Conservation (phyloP, 2,329 filamentous ascomycete genomes). For the Clonostachys rhizophaga region DNA sequence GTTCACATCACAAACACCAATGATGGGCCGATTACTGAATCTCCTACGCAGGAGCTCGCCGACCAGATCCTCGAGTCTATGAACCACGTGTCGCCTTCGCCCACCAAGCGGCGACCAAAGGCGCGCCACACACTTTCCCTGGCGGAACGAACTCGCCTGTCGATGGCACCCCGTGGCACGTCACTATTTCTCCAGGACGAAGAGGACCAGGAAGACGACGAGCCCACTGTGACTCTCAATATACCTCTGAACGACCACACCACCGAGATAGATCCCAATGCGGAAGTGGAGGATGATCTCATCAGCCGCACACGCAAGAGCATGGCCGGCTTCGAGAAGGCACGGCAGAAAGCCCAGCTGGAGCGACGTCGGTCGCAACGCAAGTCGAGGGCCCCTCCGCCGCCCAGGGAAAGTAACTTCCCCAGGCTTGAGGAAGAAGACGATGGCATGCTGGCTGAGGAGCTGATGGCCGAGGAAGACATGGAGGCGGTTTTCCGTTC, state of each 20-base stretch:
- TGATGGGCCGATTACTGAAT: constrained; percentile 8
- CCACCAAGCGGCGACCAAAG: constrained; percentile 36
- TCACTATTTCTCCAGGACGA: constrained; percentile 21
- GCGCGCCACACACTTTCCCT: constrained; percentile 57
- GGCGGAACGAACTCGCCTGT: constrained; percentile 74
- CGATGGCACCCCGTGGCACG: constrained; percentile 62
- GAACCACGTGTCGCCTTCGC: constrained; percentile 51
- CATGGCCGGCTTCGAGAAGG: constrained; percentile 59
- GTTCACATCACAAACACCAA: not conserved
- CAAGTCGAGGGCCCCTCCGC: constrained; percentile 30
- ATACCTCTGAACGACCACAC: constrained; percentile 1
- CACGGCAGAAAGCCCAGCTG: constrained; percentile 54
- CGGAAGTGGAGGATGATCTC: constrained; percentile 40
- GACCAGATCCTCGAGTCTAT: constrained; percentile 53
- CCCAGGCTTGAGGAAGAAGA: constrained; percentile 45
- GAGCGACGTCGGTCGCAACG: constrained; percentile 47
- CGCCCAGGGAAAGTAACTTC: constrained; percentile 40
- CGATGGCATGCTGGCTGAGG: constrained; percentile 53
- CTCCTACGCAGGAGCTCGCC: constrained; percentile 45
- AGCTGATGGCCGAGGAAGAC: constrained; percentile 68
- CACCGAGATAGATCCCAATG: constrained; percentile 8
- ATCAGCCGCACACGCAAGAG: constrained; percentile 53
- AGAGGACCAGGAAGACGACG: constrained; percentile 14
- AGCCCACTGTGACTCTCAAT: constrained; percentile 5
- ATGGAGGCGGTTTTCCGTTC: constrained; percentile 83